Evolutionary conservation across 192 early-diverging fungal genomes (phyloP).

Genomic region (Helicostylum pulchrum): DNA sequence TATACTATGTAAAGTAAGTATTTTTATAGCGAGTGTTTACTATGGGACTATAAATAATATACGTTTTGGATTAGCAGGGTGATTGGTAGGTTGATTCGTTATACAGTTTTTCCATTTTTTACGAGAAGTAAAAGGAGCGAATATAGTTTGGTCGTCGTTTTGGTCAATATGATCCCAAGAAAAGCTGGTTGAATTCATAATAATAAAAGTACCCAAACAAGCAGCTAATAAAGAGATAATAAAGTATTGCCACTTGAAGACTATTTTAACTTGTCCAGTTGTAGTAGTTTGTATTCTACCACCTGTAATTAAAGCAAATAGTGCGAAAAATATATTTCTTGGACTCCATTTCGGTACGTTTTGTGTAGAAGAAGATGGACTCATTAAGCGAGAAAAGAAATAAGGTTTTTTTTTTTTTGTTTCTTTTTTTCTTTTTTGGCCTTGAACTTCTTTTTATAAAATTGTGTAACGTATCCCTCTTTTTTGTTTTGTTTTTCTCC

Average conservation of each 20-base stretch:
- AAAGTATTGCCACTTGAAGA: slow-evolving; percentile 19
- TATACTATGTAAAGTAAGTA: slow-evolving; percentile 29
- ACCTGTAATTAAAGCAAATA: slow-evolving; percentile 1
- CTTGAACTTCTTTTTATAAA: too few relatives aligned
- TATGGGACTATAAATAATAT: neutral
- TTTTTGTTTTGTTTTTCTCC: too few relatives aligned
- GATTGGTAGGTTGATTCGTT: neutral
- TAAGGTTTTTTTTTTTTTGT: too few relatives aligned
- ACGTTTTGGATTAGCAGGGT: slow-evolving; percentile 7
- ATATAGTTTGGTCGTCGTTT: slow-evolving; percentile 3
- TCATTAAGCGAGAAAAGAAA: too few relatives aligned
- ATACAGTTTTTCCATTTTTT: slow-evolving; percentile 10
- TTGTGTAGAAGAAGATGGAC: too few relatives aligned
- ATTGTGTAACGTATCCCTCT: too few relatives aligned
- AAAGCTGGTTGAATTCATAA: slow-evolving; percentile 5
- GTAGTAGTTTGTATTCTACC: slow-evolving; percentile 3
- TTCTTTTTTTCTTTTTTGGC: too few relatives aligned
- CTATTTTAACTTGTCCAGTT: neutral
- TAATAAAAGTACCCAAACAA: slow-evolving; percentile 1
- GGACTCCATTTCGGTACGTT: neutral
- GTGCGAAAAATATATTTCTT: neutral
- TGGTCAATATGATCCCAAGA: neutral
- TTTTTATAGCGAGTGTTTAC: too few relatives aligned
- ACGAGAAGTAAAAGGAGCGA: slow-evolving; percentile 8
- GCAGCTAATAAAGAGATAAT: slow-evolving; percentile 2